These are phyloP conservation scores for Helotiales sp. DNA, from an alignment of 2,329 filamentous ascomycete species.

Conservation along the genomic window DNA sequence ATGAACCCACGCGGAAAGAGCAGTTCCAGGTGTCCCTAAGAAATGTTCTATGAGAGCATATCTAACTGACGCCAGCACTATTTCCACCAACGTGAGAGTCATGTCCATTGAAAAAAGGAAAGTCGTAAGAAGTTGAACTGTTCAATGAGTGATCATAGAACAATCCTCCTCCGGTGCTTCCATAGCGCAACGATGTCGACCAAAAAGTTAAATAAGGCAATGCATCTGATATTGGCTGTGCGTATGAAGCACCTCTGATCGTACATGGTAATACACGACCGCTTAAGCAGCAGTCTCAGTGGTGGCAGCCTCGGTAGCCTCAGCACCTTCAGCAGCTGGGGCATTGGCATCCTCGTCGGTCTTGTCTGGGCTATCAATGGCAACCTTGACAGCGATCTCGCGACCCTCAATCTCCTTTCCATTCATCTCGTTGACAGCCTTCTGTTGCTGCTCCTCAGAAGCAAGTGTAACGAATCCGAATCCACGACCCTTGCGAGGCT, in stretches of 20 bases:
- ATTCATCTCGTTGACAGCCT: slow-evolving; percentile 98
- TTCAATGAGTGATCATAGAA: slow-evolving; percentile 24
- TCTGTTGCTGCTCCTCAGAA: slow-evolving; percentile 94
- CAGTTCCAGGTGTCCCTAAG: slow-evolving; percentile 33
- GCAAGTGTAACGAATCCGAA: slow-evolving; percentile 97
- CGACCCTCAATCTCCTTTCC: slow-evolving; percentile 98
- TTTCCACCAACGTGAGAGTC: slow-evolving; percentile 25
- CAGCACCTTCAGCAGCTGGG: slow-evolving; percentile 39
- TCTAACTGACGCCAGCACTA: slow-evolving; percentile 28
- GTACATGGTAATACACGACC: slow-evolving; percentile 33
- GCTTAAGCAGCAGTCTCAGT: slow-evolving; percentile 43
- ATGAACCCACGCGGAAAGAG: slow-evolving; percentile 28
- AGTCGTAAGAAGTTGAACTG: slow-evolving; percentile 31
- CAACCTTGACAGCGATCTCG: slow-evolving; percentile 99
- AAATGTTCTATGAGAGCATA: slow-evolving; percentile 20
- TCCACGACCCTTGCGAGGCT: slow-evolving; percentile 97
- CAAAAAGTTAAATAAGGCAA: slow-evolving; percentile 32
- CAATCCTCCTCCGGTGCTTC: slow-evolving; percentile 24
- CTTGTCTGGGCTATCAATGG: slow-evolving; percentile 99
- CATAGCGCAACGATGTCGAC: slow-evolving; percentile 20
- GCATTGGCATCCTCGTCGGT: slow-evolving; percentile 77
- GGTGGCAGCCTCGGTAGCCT: slow-evolving; percentile 60
- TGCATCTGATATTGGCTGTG: slow-evolving; percentile 27
- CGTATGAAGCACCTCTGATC: slow-evolving; percentile 28
- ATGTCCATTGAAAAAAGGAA: slow-evolving; percentile 34